Base-by-base conservation (phyloP, 176 grass and related monocot genomes). In the Oryza officinalis region DNA sequence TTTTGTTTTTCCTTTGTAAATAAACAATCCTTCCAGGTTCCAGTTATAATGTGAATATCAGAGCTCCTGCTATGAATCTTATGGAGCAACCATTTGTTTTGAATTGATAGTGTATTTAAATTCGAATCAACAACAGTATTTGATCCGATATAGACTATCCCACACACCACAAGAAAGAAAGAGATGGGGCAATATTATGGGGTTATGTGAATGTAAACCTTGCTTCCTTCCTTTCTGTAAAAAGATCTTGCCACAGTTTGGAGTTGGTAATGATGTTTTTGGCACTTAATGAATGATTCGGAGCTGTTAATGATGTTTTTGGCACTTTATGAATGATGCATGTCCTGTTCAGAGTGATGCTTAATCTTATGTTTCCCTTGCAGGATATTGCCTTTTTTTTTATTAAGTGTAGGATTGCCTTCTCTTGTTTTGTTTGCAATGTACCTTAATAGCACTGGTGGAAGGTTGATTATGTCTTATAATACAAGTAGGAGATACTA, bases 231-330 rank as follows among this genome's bases (percentile, higher is more conserved):
- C 30, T 77, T 57, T 78, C 25, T 45, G 38, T 68, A 28, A 50
- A 46, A 79, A 25, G 10, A 32, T 47, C 35, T 67, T 25, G 10
- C 26, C 50, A 27, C 11, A n/a, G 77, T 32, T 46, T 0, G 5
- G 63, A 78, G 13, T 64, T 65, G 30, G 23, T 65, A 40, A 65
- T 79, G 38, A 66, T 80, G 47, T 50, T 35, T 67, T 30, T 68
- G 64, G 27, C 77, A 68, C 8, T 47, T 67, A 15, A n/a, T n/a
- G 38, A 46, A 66, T 28, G 15, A 28, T 46, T n/a, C n/a, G n/a
- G n/a, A n/a, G n/a, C n/a, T n/a, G n/a, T n/a, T n/a, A n/a, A n/a
- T n/a, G n/a, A 65, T 79, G 46, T 47, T 35, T 67, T 30, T 68
- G 64, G 27, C 77, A 68, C 8, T 47, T 67, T 23, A n/a, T n/a